These are phyloP conservation scores for Pleurotus sapidus DNA, from an alignment of 768 basidiomycete species.

Conservation along the genomic window DNA sequence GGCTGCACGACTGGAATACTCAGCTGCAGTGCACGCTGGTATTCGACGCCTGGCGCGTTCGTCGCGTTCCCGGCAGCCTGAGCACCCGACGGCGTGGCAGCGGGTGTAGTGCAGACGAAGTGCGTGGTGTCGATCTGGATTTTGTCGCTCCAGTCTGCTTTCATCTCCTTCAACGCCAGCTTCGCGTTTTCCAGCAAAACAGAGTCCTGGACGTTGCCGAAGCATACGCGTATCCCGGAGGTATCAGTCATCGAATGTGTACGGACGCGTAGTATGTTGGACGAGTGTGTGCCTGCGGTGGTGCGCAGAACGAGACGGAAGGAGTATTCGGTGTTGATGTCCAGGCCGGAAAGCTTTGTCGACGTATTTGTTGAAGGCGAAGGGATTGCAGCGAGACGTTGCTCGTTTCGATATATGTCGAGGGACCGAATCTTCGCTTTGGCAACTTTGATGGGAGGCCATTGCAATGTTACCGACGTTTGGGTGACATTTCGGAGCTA, in stretches of 20 bases:
- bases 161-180: constrained; percentile 79
- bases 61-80: constrained; percentile 49
- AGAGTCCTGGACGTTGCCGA: constrained; percentile 82
- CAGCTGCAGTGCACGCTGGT: constrained; percentile 91
- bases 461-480: constrained; percentile 95
- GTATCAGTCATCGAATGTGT: constrained; percentile 97
- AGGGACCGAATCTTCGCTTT: constrained; percentile 83
- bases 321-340: constrained; percentile 80
- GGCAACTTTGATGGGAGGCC: constrained; percentile 84
- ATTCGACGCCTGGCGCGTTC: constrained; percentile 76
- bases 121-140: constrained; percentile 99
- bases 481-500: constrained; percentile 93
- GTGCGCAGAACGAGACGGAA: constrained; percentile 96
- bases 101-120: constrained; percentile 93
- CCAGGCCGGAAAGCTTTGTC: constrained; percentile 81
- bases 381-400: constrained; percentile 84
- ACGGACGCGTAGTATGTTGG: constrained; percentile 75
- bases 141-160: constrained; percentile 85
- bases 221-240: constrained; percentile 92
- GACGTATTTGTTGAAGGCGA: constrained; percentile 82
- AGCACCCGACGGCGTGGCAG: constrained; percentile 58
- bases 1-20: constrained; percentile 96
- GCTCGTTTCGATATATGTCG: constrained; percentile 90
- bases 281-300: constrained; percentile 86
- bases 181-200: constrained; percentile 80